Evolutionary conservation across 1,284 basidiomycete genomes (phyloP), one percentile per base, ranked within the genome.

Genomic region (Irpex rosettiformis): DNA sequence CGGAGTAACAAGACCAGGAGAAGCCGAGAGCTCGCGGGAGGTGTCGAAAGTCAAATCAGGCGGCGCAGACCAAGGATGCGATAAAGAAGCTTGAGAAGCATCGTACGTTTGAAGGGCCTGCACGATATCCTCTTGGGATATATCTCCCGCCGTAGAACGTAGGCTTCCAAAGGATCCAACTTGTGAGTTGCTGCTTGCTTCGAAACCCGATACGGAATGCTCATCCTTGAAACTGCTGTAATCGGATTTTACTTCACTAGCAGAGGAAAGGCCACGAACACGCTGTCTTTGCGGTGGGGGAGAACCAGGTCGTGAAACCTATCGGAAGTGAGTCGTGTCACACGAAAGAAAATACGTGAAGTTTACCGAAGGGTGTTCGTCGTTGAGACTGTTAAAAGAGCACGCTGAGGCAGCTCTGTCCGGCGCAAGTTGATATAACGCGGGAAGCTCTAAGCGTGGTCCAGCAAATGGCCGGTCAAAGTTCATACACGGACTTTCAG

Each of bases 401-500:
- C 29, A 54, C 2, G 22, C 28, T 11, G 60, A 58, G 8, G 52
- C 54, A 13, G 2, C 55, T 22, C 56, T 52, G 29, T 37, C 21
- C 3, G 56, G 56, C 7, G 56, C 47, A 47, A 58, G 60, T 28
- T 58, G 53, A 24, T 55, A 58, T 16, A 56, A 13, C 5, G 60
- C 51, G 10, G 54, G 56, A 2, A 43, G 54, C 18, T 55, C 48
- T 33, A 54, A 47, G 21, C 54, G 56, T 22, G 45, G 30, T 2
- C 57, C 56, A 6, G 55, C 54, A 25, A 52, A 58, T 3, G 53
- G 60, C 7, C 57, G 52, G 13, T 61, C 60, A 22, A 61, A 61
- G 42, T 56, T 61, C 47, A 58, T 30, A 18, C 52, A 56, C 8
- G 56, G 56, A 28, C 54, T 55, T 4, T 49, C 18, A 16, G 18